Evolutionary conservation across 805 yeast genomes (phyloP).

Genomic region (Saturnispora galanensis): DNA sequence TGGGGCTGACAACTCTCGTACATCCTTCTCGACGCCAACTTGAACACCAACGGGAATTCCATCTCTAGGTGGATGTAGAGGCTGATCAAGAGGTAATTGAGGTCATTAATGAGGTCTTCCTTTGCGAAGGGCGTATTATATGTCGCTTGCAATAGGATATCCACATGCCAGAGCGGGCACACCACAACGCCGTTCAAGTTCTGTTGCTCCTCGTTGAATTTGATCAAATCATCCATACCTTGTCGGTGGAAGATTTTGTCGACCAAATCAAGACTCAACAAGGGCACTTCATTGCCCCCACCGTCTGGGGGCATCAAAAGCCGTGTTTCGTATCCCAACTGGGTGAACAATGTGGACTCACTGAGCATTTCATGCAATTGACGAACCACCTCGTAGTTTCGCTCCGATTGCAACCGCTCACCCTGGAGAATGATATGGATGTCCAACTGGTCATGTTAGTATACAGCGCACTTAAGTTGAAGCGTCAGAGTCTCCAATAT

Average conservation of each 20-base stretch:
- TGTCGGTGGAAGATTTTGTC: slow-evolving; percentile 8
- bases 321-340: background rate
- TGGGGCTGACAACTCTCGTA: slow-evolving; percentile 13
- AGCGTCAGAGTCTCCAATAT: no score
- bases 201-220: slow-evolving; percentile 8
- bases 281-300: background rate
- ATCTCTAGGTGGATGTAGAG: slow-evolving; percentile 18
- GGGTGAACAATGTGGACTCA: background rate
- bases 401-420: background rate
- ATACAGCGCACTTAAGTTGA: no score
- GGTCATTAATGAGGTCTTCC: slow-evolving; percentile 12
- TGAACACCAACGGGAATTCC: slow-evolving; percentile 23
- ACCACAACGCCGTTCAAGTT: slow-evolving; percentile 8
- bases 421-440: background rate
- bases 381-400: background rate
- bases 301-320: background rate
- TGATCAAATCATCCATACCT: slow-evolving; percentile 8
- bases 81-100: slow-evolving; percentile 22
- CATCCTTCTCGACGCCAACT: slow-evolving; percentile 18
- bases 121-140: background rate
- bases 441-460: background rate
- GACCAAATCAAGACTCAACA: background rate
- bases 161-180: background rate
- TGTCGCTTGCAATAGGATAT: slow-evolving; percentile 3
- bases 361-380: background rate